Percentiles rank a stretch among this genome's conserved stretches.
These are phyloP conservation scores for Ustanciosporium gigantosporum DNA, from an alignment of 1,284 basidiomycete species.

Conservation along the genomic window DNA sequence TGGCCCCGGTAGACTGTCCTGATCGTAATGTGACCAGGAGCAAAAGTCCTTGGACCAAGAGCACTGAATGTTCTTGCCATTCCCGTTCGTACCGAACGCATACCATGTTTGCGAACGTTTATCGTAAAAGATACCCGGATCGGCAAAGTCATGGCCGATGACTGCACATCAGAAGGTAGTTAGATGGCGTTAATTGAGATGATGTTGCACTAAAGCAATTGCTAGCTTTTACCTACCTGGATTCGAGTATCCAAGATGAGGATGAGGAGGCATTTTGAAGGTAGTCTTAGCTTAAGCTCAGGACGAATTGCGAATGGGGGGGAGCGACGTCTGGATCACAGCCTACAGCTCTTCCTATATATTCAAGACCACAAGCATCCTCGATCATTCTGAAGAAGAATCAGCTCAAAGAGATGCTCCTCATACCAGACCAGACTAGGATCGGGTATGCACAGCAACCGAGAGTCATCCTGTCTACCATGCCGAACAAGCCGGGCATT, in stretches of 20 bases:
- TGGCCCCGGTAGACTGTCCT: slow-evolving; percentile 43
- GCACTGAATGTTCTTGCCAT: slow-evolving; percentile 46
- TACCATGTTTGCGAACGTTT: slow-evolving; percentile 23
- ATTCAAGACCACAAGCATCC: no score
- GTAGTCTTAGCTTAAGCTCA: no score
- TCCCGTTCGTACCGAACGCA: slow-evolving; percentile 43
- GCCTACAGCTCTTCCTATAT: no score
- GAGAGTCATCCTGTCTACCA: no score
- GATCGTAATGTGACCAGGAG: slow-evolving; percentile 37
- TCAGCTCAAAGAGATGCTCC: no score
- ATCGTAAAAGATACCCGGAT: slow-evolving; percentile 47
- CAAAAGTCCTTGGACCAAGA: slow-evolving; percentile 42
- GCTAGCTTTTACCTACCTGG: slow-evolving; percentile 15
- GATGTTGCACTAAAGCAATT: neutral
- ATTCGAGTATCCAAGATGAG: slow-evolving; percentile 41
- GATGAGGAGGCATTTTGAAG: slow-evolving; percentile 34
- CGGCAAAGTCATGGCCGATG: slow-evolving; percentile 41
- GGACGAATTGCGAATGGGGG: no score
- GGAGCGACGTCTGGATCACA: no score
- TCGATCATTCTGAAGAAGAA: no score
- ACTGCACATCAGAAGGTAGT: slow-evolving; percentile 8
- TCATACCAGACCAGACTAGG: no score
- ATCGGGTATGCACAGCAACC: no score
- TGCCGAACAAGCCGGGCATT: no score
- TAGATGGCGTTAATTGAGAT: neutral